Percentiles rank a stretch among this genome's conserved stretches.
These are phyloP conservation scores for Eucalyptus brandiana DNA, from an alignment of 345 rosid genomes.

Conservation along the genomic window DNA sequence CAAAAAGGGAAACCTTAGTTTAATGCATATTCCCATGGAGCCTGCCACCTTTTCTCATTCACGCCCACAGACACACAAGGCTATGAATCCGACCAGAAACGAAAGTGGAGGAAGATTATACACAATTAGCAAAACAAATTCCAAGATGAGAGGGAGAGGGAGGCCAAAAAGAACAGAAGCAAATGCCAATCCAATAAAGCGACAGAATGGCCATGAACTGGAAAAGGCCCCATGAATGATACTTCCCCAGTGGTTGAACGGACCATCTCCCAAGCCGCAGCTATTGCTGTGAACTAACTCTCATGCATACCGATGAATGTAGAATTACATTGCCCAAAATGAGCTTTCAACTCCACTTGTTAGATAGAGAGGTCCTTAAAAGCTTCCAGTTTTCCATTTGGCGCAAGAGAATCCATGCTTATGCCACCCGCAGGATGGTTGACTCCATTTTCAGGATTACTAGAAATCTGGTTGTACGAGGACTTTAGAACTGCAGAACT, in stretches of 20 bases:
- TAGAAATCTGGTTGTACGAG: slow-evolving; percentile 21
- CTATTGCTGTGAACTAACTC: neutral
- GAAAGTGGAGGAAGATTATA: slow-evolving; percentile 17
- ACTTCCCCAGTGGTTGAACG: neutral
- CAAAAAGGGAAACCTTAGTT: neutral
- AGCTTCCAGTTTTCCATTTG: slow-evolving; percentile 73
- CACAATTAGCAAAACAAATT: slow-evolving; percentile 37
- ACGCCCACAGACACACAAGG: neutral
- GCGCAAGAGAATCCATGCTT: slow-evolving; percentile 18
- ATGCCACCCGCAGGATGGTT: slow-evolving; percentile 21
- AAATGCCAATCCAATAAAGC: neutral
- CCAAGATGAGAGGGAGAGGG: neutral
- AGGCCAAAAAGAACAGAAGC: neutral
- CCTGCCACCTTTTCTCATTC: neutral
- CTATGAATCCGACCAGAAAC: neutral
- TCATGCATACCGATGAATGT: neutral
- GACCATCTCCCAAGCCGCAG: neutral
- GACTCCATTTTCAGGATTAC: slow-evolving; percentile 44
- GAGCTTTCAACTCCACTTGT: neutral
- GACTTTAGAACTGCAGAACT: slow-evolving; percentile 52
- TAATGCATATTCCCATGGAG: neutral
- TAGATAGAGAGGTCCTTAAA: slow-evolving; percentile 41
- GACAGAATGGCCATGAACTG: neutral
- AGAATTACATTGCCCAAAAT: neutral
- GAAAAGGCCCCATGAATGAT: neutral